Percentiles rank a stretch among this genome's conserved stretches.
phyloP scores from a whole-genome alignment of 371 early-diverging fungal species.

The Mortierella polycephala region DNA sequence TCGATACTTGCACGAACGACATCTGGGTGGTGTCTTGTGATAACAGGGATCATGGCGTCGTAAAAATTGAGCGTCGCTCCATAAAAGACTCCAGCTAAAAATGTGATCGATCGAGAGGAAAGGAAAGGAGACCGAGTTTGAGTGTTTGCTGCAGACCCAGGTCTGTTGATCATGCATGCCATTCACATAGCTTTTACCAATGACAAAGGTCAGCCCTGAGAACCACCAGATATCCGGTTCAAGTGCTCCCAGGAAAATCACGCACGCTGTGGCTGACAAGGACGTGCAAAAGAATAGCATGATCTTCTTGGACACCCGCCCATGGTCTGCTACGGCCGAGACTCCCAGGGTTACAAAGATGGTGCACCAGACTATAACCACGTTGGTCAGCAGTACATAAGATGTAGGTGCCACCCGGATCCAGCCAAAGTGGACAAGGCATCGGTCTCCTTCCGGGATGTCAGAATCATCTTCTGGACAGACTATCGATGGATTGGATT shows the following conservation, averaged over 20 bases:
- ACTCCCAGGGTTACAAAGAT: conserved; percentile 27
- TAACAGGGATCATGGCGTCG: conserved; percentile 66
- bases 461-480: conserved; percentile 29
- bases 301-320: conserved; percentile 28
- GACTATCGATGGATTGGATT: conserved; percentile 18
- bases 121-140: no score
- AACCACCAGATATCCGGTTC: conserved; percentile 32
- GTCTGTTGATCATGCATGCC: not conserved
- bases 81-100: conserved; percentile 53
- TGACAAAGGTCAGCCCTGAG: conserved; percentile 8
- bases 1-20: conserved; percentile 32
- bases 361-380: conserved; percentile 27
- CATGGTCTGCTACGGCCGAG: conserved; percentile 47
- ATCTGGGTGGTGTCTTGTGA: conserved; percentile 61
- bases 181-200: conserved; percentile 9
- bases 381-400: conserved; percentile 34
- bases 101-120: not conserved
- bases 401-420: conserved; percentile 41
- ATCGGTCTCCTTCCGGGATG: conserved; percentile 31
- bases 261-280: conserved; percentile 12
- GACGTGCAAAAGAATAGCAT: conserved; percentile 16
- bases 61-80: conserved; percentile 64
- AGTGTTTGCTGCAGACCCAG: not conserved
- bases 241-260: conserved; percentile 34
- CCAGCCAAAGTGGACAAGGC: conserved; percentile 48